Base-by-base conservation (phyloP, 108 stramenopile species). In the Mediolabrus comicus region DNA sequence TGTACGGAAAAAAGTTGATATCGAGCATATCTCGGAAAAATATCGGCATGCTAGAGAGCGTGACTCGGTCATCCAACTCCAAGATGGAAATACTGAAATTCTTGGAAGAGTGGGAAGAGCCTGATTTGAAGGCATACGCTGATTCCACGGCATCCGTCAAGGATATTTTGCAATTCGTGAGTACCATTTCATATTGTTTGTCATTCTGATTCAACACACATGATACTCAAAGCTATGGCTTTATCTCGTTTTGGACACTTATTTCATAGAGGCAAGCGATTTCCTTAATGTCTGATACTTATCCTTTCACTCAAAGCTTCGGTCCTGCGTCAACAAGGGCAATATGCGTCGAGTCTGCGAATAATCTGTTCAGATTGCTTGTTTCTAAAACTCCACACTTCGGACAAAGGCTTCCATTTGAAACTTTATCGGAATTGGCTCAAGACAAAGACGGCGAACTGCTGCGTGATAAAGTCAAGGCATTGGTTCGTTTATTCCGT, bases 261-360 rank as follows among this genome's bases (percentile, higher is more conserved):
- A n/a, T n/a, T 39, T 39, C n/a, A 3, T n/a, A 39, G 38, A 53
- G 79, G 13, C 79, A 80, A 75, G 79, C 79, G 4, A 34, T 80
- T 19, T 29, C 72, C n/a, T 24, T 65, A 16, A 67, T 80, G 65
- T 62, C 71, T 34, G 70, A 71, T 43, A 60, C 32, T 30, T 65
- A 62, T 36, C 67, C 67, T 16, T 75, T 75, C 49, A 69, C 74
- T 29, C 53, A 31, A 31, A 35, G 75, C 8, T 88, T 90, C 74
- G 86, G 85, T 1, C 41, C 53, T 11, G 87, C 86, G 3, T 67
- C 75, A 35, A 76, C 84, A 1, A 71, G 87, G 39, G 72, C 85
- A 59, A 14, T 54, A 5, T 89, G 87, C 49, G 78, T 89, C 11
- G 76, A 87, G 39, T 87, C 86, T 16, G 59, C 87, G 13, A 75